Base-by-base conservation (phyloP, 306 rosid species). In the Prunus dulcis region DNA sequence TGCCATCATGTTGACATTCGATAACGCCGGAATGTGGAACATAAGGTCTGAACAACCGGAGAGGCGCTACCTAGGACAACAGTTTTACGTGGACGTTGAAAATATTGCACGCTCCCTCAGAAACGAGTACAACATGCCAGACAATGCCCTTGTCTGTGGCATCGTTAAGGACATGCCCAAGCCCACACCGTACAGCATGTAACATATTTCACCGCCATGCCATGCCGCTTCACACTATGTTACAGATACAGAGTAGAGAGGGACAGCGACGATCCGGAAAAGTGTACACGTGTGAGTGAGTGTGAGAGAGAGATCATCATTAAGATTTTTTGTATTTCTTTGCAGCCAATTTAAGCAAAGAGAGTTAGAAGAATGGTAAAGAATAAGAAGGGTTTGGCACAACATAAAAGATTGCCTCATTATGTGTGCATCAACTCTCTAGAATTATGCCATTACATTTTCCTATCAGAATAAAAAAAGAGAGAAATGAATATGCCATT, bases 21-120 rank as follows among this genome's bases (percentile, higher is more conserved):
- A 90, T 83, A 90, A 88, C 46, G 81, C 72, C 1, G 96, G 96
- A 65, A 82, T 88, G 81, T 90, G 96, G 96, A 90, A 86, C 12
- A 18, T 90, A 50, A 81, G 93, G 78, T 90, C 93, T 1, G 91
- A 90, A 79, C 8, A 76, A 2, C 64, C 85, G 3, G 96, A 90
- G 88, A 85, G 81, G 58, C 81, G 91, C 30, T 88, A 90, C 82
- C 64, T 90, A 61, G 96, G 96, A 0, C 96, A 90, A 43, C 88
- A 90, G 22, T 34, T 90, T n/a, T 90, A 90, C 78, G 27, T 86
- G 0, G 85, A 90, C 43, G 86, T 90, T 49, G 10, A 74, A 17
- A 82, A 88, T 3, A 79, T 83, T 1, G 87, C 78, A 14, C 73
- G 84, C 12, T 88, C 96, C 3, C 84, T 85, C 9, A 87, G 91